Evolutionary conservation across 768 basidiomycete species (phyloP), one percentile per base, ranked within the genome.

Genomic region (Serendipita sp.): DNA sequence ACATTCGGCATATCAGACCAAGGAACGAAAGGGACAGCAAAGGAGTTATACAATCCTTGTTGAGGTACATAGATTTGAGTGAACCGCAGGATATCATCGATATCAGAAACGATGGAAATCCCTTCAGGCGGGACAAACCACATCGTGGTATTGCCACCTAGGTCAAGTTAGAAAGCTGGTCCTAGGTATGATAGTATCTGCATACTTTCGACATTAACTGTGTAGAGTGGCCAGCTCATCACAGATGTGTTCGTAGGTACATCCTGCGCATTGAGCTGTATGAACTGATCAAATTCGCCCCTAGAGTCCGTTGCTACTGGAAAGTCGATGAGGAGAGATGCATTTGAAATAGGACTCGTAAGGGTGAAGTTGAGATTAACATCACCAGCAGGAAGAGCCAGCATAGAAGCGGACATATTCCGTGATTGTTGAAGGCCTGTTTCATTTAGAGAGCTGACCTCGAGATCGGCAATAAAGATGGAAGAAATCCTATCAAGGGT

Each of bases 81-180:
- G 63, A 72, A 69, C 11, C 73, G 71, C 65, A 73, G 70, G 34
- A 74, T 72, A 64, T 74, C 73, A 68, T 74, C 73, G 60, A 74
- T 73, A 67, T 74, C 73, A 40, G 70, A 71, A 44, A 74, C 70
- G 63, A 73, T 65, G 23, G 73, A 72, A 64, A 72, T 65, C n/a
- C 73, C 73, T 1, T 63, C 37, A 8, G 65, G 52, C 2, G 73
- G 71, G 0, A 73, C 73, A 44, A 74, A 69, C 65, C 72, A 71
- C 13, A 69, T 66, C 1, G 72, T 73, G 44, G 72, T 69, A 55
- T 74, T 74, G 29, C 46, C 60, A 45, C 34, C 55, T 60, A 36
- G 31, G 8, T 10, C 10, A 31, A 31, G 55, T n/a, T 60, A 18
- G 10, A 23, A 60, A n/a, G 18, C 5, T 50, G 6, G n/a, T 18